phyloP scores from a whole-genome alignment of 2,329 filamentous ascomycete species.

The Ophiocordyceps camponoti-saundersi region DNA sequence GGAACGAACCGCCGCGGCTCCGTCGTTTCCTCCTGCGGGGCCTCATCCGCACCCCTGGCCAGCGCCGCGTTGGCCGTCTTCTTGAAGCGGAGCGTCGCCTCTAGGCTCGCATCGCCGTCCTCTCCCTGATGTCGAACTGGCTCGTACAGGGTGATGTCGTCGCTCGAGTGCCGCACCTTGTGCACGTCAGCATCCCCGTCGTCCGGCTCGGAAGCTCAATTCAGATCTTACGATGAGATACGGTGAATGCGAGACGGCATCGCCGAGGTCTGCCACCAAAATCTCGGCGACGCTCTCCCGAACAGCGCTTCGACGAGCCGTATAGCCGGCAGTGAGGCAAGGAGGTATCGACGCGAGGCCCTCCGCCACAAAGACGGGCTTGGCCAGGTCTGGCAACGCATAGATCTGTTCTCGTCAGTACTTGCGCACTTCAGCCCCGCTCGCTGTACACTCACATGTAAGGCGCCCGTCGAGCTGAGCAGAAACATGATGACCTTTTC shows the following conservation, averaged over 20 bases:
- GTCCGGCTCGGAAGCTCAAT: not conserved
- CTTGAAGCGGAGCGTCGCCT: constrained; percentile 50
- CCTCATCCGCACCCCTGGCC: constrained; percentile 36
- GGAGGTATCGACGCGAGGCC: constrained; percentile 65
- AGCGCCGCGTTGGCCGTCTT: constrained; percentile 56
- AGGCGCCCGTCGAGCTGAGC: constrained; percentile 54
- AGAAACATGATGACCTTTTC: constrained; percentile 52
- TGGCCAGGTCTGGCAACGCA: constrained; percentile 53
- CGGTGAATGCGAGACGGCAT: constrained; percentile 49
- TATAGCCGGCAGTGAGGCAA: constrained; percentile 54
- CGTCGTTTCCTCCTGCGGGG: constrained; percentile 31
- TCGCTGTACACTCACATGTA: constrained; percentile 41
- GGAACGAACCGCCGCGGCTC: constrained; percentile 30
- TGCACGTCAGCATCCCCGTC: not conserved
- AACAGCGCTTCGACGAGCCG: constrained; percentile 49
- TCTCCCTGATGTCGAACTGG: constrained; percentile 41
- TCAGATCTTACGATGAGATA: constrained; percentile 56
- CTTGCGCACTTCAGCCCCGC: too few relatives aligned
- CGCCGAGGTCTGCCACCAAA: constrained; percentile 70
- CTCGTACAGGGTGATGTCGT: constrained; percentile 79
- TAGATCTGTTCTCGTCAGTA: constrained; percentile 42
- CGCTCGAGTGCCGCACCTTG: constrained; percentile 58
- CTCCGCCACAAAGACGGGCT: constrained; percentile 57
- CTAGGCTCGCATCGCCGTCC: constrained; percentile 20
- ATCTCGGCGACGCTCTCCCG: constrained; percentile 66